phyloP scores from a whole-genome alignment of 1,139 yeast genomes.

The Protomyces inundatus region DNA sequence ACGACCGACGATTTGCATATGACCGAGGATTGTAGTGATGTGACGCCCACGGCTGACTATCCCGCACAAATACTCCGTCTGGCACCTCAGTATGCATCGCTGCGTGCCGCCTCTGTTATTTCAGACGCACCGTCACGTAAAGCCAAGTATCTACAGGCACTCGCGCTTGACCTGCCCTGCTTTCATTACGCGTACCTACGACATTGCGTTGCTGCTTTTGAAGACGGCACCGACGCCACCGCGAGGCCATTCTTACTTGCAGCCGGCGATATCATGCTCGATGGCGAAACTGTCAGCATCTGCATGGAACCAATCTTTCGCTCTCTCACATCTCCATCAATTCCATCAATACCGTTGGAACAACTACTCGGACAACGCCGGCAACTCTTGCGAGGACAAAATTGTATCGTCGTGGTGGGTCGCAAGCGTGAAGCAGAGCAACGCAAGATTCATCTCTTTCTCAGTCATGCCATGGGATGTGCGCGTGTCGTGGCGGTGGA shows the following conservation, averaged over 20 bases:
- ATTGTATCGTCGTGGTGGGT: constrained; percentile 18
- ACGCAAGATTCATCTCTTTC: constrained; percentile 14
- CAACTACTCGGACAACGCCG: not conserved
- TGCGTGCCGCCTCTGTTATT: constrained; percentile 17
- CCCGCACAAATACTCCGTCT: not conserved
- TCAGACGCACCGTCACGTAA: constrained; percentile 24
- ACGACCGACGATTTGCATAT: not conserved
- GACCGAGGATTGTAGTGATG: not conserved
- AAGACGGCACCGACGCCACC: constrained; percentile 9
- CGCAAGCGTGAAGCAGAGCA: not conserved
- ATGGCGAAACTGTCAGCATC: not conserved
- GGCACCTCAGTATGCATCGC: not conserved
- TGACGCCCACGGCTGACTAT: no score
- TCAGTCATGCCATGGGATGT: constrained; percentile 24
- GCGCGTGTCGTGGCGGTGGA: not conserved
- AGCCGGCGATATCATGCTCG: constrained; percentile 17
- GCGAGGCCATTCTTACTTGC: constrained; percentile 16
- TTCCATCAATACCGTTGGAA: not conserved
- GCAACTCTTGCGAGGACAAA: not conserved
- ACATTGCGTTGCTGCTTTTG: not conserved
- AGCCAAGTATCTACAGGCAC: constrained; percentile 28
- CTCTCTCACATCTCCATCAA: not conserved
- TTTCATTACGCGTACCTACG: constrained; percentile 17
- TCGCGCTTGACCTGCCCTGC: constrained; percentile 26
- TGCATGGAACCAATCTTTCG: not conserved